These are phyloP conservation scores for Chrysochromulina parva DNA, from an alignment of 78 protist genomes.

Conservation along the genomic window DNA sequence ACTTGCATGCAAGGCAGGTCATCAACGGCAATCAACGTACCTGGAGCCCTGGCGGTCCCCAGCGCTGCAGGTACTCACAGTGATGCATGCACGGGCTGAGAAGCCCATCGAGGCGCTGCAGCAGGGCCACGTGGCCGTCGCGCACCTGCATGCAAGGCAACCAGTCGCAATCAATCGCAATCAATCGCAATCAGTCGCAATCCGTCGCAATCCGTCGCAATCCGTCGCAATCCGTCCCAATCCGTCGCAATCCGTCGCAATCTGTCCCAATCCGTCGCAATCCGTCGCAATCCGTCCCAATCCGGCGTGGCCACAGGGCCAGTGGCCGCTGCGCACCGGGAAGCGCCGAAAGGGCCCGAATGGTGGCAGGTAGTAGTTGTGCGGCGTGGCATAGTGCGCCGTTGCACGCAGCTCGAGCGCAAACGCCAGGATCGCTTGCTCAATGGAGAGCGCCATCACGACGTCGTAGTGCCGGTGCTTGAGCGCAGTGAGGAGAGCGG, in stretches of 20 bases:
- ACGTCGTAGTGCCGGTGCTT: neutral
- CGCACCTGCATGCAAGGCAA: neutral
- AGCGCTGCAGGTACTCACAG: neutral
- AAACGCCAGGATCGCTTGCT: neutral
- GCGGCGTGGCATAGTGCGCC: neutral
- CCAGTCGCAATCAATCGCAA: too few species aligned
- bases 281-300: too few species aligned
- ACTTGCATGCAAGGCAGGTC: too few species aligned
- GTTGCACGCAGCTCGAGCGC: neutral
- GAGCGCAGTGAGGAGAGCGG: neutral
- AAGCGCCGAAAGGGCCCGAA: neutral
- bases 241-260: too few species aligned
- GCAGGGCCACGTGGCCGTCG: neutral
- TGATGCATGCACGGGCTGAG: neutral
- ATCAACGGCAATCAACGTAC: too few species aligned
- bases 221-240: too few species aligned
- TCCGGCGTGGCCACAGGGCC: too few species aligned
- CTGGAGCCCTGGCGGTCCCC: neutral
- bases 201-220: too few species aligned
- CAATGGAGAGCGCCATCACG: neutral
- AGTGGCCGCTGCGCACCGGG: too few species aligned
- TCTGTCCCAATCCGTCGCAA: too few species aligned
- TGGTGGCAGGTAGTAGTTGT: slow-evolving; percentile 13
- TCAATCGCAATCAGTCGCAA: too few species aligned
- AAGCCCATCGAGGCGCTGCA: neutral